Conservation (phyloP, 345 rosid genomes). For the Draba incana region DNA sequence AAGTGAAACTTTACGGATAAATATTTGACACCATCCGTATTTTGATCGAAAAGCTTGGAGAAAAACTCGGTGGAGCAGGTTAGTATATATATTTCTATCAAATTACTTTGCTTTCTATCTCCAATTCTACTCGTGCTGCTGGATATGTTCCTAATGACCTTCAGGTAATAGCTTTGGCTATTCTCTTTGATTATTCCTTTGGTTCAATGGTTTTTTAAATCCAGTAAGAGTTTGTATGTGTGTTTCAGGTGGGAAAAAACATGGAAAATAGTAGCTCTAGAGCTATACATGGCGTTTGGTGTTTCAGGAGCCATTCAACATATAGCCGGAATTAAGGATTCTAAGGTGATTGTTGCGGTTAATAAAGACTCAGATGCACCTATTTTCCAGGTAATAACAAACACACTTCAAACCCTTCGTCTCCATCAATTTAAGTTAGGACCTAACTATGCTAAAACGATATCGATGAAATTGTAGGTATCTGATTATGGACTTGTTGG, state of each 20-base stretch:
- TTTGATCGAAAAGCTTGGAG: slow-evolving; percentile 96
- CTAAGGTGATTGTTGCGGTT: slow-evolving; percentile 94
- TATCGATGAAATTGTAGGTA: slow-evolving; percentile 54
- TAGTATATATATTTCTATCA: neutral
- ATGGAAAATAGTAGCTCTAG: slow-evolving; percentile 98
- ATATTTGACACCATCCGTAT: no score
- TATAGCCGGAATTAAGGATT: slow-evolving; percentile 96
- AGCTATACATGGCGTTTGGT: slow-evolving; percentile 91
- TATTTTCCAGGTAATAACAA: slow-evolving; percentile 91
- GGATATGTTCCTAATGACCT: slow-evolving; percentile 97
- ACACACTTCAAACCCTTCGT: no score
- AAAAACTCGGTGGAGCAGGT: slow-evolving; percentile 98
- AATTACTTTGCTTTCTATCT: neutral
- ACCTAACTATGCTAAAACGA: slow-evolving; percentile 8
- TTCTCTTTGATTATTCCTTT: slow-evolving; percentile 4
- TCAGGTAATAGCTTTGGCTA: slow-evolving; percentile 61
- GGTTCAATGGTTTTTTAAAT: neutral
- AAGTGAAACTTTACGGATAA: no score
- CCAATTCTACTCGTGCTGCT: slow-evolving; percentile 98
- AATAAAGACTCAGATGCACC: slow-evolving; percentile 98
- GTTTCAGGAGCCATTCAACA: slow-evolving; percentile 99
- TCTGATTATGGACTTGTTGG: slow-evolving; percentile 94
- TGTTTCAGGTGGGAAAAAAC: slow-evolving; percentile 93
- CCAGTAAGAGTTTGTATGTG: slow-evolving; percentile 18
- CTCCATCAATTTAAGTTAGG: neutral